Percentiles rank a stretch among this genome's conserved stretches.
Conservation (phyloP, 768 basidiomycete genomes). For the Pleurotus tuber-regium region DNA sequence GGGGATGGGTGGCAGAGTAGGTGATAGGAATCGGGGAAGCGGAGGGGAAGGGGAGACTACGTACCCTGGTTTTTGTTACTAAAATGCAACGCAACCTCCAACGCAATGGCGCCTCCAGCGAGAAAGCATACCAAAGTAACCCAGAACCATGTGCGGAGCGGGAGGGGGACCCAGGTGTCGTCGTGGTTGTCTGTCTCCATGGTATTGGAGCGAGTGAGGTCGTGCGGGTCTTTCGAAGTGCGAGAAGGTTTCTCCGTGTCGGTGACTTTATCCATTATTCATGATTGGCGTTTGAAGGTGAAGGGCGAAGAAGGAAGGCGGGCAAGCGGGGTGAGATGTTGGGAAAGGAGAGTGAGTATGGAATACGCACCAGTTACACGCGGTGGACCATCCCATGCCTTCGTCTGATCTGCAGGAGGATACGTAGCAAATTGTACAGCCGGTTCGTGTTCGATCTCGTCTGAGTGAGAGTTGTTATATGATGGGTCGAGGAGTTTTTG, state of each 20-base stretch:
- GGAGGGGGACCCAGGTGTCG: slow-evolving; percentile 38
- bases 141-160: slow-evolving; percentile 48
- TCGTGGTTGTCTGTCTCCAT: not conserved
- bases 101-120: slow-evolving; percentile 35
- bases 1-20: too few relatives aligned
- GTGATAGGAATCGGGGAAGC: too few relatives aligned
- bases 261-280: not conserved
- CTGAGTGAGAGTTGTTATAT: not conserved
- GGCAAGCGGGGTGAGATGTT: not conserved
- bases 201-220: not conserved
- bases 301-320: not conserved
- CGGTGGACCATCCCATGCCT: not conserved
- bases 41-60: too few relatives aligned
- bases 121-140: slow-evolving; percentile 37
- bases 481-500: slow-evolving; percentile 7
- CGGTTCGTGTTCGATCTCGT: not conserved
- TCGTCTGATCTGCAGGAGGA: not conserved
- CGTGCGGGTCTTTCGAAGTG: not conserved
- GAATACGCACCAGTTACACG: not conserved
- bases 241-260: not conserved
- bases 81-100: slow-evolving; percentile 46
- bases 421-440: not conserved
- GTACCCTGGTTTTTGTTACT: slow-evolving; percentile 44
- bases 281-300: not conserved
- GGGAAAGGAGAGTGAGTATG: not conserved